phyloP scores from a whole-genome alignment of 148 eudicot genomes.

The Fallopia convolvulus region DNA sequence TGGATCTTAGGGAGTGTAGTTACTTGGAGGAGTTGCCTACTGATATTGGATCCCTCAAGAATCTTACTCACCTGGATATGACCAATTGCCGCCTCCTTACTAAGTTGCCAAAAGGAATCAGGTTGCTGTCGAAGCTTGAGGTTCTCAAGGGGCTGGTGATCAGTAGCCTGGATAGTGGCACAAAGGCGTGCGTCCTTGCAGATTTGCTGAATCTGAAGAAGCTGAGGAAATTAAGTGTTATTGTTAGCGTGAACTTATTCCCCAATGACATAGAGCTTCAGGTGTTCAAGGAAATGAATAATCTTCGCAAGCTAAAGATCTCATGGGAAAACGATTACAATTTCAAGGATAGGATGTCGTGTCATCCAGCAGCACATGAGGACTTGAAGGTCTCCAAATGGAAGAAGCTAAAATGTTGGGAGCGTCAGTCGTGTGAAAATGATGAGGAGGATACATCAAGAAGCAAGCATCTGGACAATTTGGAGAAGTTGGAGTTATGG shows the following conservation, averaged over 20 bases:
- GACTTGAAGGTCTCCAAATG: too few relatives aligned
- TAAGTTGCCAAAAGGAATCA: slow-evolving; percentile 34
- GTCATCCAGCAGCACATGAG: too few relatives aligned
- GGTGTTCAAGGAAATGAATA: not conserved
- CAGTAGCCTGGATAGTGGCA: not conserved
- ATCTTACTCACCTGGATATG: slow-evolving; percentile 39
- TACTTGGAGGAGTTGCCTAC: slow-evolving; percentile 29
- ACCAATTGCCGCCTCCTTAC: slow-evolving; percentile 38
- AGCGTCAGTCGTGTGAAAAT: too few relatives aligned
- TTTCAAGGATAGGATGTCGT: too few relatives aligned
- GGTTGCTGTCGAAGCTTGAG: slow-evolving; percentile 18
- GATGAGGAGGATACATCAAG: too few relatives aligned
- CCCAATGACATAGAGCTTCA: not conserved
- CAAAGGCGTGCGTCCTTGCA: slow-evolving; percentile 20
- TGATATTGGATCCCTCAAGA: slow-evolving; percentile 28
- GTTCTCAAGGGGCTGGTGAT: slow-evolving; percentile 48
- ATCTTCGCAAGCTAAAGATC: not conserved
- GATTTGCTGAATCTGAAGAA: slow-evolving; percentile 22
- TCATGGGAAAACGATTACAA: not conserved
- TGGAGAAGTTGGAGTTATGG: too few relatives aligned
- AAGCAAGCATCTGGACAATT: too few relatives aligned
- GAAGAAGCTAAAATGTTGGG: too few relatives aligned
- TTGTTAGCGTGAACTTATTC: slow-evolving; percentile 17
- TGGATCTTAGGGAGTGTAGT: slow-evolving; percentile 19
- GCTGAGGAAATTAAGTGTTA: slow-evolving; percentile 29